phyloP scores from a whole-genome alignment of 805 yeast genomes.

The Ogataea populi-albae region DNA sequence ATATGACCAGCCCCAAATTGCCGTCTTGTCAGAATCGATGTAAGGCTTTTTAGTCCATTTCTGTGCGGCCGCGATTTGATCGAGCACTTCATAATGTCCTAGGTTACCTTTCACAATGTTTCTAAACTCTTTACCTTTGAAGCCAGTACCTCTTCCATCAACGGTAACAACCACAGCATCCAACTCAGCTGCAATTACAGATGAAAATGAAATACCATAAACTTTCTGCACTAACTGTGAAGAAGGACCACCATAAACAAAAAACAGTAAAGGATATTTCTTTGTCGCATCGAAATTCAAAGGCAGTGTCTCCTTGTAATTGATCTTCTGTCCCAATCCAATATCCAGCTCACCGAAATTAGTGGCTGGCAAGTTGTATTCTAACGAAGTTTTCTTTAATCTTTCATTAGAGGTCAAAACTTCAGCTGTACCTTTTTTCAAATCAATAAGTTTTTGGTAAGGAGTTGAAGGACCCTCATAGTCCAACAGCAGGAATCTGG shows the following conservation, averaged over 20 bases:
- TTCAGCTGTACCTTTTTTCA: conserved; percentile 39
- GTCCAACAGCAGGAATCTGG: conserved; percentile 65
- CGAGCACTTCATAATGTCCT: conserved; percentile 79
- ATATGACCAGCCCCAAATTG: conserved; percentile 98
- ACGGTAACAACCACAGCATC: conserved; percentile 88
- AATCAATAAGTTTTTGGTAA: conserved; percentile 64
- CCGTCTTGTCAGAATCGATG: conserved; percentile 65
- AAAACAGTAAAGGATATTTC: conserved; percentile 84
- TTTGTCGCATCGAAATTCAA: conserved; percentile 55
- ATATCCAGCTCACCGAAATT: conserved; percentile 52
- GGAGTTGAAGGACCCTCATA: conserved; percentile 82
- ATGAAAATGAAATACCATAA: conserved; percentile 63
- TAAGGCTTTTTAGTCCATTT: conserved; percentile 60
- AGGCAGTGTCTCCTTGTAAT: conserved; percentile 77
- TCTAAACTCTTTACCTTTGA: conserved; percentile 75
- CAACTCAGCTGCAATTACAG: conserved; percentile 71
- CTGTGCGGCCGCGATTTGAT: conserved; percentile 84
- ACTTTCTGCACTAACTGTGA: conserved; percentile 74
- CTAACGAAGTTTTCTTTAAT: conserved; percentile 36
- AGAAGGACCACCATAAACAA: conserved; percentile 94
- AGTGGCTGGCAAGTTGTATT: conserved; percentile 57
- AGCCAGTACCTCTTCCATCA: conserved; percentile 97
- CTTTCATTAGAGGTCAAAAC: conserved; percentile 47
- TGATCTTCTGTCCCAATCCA: conserved; percentile 37
- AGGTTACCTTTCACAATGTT: conserved; percentile 75